These are phyloP conservation scores for Aspergillus sp. DNA, from an alignment of 2,329 filamentous ascomycete species.

Conservation along the genomic window DNA sequence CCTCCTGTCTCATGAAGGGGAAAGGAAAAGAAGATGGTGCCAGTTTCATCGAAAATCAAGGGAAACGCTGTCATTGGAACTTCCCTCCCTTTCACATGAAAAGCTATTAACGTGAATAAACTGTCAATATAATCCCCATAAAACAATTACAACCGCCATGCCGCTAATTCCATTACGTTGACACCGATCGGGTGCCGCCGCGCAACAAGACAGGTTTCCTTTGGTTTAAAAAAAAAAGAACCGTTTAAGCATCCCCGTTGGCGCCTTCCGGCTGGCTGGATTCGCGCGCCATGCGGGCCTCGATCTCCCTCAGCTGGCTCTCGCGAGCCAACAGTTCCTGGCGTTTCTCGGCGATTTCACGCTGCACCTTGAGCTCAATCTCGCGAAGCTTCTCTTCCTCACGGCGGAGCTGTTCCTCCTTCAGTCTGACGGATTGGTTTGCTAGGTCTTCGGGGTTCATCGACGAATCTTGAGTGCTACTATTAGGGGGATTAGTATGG, in stretches of 20 bases:
- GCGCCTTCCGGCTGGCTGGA: constrained; percentile 41
- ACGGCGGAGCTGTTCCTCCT: constrained; percentile 98
- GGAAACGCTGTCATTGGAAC: constrained; percentile 32
- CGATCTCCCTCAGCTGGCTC: constrained; percentile 97
- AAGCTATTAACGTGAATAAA: constrained; percentile 44
- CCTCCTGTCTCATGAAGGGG: constrained; percentile 11
- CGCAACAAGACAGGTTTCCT: constrained; percentile 25
- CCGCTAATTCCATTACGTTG: constrained; percentile 36
- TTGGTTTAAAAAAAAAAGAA: constrained; percentile 23
- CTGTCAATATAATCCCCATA: constrained; percentile 42
- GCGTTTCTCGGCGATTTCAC: constrained; percentile 99
- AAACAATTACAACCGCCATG: constrained; percentile 34
- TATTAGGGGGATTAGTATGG: constrained; percentile 30
- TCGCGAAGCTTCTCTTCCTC: constrained; percentile 99
- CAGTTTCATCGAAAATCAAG: constrained; percentile 25
- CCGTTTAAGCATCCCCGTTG: constrained; percentile 37
- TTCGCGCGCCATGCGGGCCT: constrained; percentile 94
- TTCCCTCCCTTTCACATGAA: constrained; percentile 26
- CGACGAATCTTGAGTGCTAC: constrained; percentile 66
- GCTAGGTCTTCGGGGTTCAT: constrained; percentile 98
- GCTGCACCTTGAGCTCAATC: constrained; percentile 99
- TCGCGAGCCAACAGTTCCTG: constrained; percentile 96
- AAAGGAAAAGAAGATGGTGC: constrained; percentile 15
- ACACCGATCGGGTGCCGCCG: constrained; percentile 35
- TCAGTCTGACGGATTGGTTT: constrained; percentile 94